These are phyloP conservation scores for Gaillardinia entomophila DNA, from an alignment of 805 yeast species.

Conservation along the genomic window DNA sequence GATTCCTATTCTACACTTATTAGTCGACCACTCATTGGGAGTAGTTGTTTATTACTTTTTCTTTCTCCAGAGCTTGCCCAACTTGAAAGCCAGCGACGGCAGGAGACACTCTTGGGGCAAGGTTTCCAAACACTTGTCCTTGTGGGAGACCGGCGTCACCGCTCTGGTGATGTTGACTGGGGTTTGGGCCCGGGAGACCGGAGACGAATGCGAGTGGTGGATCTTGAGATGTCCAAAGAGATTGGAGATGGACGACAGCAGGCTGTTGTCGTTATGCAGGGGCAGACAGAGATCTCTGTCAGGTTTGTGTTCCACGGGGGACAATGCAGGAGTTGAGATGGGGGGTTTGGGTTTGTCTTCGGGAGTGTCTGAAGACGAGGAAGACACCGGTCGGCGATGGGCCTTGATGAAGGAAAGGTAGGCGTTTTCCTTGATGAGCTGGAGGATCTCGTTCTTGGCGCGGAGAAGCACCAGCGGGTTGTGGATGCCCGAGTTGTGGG, in stretches of 20 bases:
- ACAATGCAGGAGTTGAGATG: no score
- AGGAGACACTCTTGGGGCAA: no score
- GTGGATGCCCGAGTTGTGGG: conserved; percentile 12
- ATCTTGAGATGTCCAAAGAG: conserved; percentile 10
- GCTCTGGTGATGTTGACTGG: not conserved
- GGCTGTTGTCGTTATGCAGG: no score
- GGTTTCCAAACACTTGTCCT: no score
- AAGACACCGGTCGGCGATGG: conserved; percentile 4
- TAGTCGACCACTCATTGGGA: no score
- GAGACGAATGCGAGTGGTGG: conserved; percentile 4
- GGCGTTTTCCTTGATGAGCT: conserved; percentile 29
- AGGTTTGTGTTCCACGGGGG: no score
- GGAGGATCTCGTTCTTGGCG: conserved; percentile 28
- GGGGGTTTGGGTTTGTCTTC: not conserved
- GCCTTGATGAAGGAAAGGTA: conserved; percentile 13
- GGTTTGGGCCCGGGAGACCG: not conserved
- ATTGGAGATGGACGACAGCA: conserved; percentile 6
- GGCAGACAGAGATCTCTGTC: no score
- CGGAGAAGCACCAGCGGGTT: conserved; percentile 18
- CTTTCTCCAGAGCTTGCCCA: no score
- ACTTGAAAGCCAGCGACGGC: no score
- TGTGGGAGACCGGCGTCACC: no score
- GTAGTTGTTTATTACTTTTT: no score
- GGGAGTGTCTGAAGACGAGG: conserved; percentile 4
- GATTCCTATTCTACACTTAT: no score